These are phyloP conservation scores for Nelumbo lutea DNA, from an alignment of 164 flowering plant species.

Conservation along the genomic window DNA sequence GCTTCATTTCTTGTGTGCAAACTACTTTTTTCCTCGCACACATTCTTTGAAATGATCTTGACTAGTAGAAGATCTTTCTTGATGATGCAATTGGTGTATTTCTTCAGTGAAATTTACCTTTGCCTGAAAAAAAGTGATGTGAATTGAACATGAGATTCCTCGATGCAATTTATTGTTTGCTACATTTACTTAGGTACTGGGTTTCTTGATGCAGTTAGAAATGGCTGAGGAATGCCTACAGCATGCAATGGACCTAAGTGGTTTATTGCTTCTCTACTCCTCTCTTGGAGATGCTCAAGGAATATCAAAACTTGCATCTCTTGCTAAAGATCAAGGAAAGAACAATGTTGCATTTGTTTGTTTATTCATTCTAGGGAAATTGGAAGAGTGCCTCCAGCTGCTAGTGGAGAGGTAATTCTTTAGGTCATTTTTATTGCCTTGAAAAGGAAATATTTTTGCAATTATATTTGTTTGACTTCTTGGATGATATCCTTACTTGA, in stretches of 20 bases:
- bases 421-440: background rate
- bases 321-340: conserved; percentile 93
- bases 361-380: conserved; percentile 82
- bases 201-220: conserved; percentile 63
- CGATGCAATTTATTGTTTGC: background rate
- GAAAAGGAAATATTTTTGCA: background rate
- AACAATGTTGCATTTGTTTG: conserved; percentile 95
- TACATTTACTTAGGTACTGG: background rate
- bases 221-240: conserved; percentile 92
- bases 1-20: background rate
- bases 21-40: too few relatives aligned
- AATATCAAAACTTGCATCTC: conserved; percentile 63
- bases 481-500: background rate
- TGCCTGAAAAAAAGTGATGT: too few relatives aligned
- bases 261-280: conserved; percentile 85
- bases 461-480: background rate
- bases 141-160: too few relatives aligned
- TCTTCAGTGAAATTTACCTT: too few relatives aligned
- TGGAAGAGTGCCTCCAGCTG: conserved; percentile 93
- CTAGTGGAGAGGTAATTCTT: conserved; percentile 77
- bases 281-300: conserved; percentile 95
- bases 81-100: too few relatives aligned
- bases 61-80: too few relatives aligned
- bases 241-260: conserved; percentile 91
- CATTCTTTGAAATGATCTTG: too few relatives aligned